These are phyloP conservation scores for Cyclocybe aegerita DNA, from an alignment of 768 basidiomycete species.

Conservation along the genomic window DNA sequence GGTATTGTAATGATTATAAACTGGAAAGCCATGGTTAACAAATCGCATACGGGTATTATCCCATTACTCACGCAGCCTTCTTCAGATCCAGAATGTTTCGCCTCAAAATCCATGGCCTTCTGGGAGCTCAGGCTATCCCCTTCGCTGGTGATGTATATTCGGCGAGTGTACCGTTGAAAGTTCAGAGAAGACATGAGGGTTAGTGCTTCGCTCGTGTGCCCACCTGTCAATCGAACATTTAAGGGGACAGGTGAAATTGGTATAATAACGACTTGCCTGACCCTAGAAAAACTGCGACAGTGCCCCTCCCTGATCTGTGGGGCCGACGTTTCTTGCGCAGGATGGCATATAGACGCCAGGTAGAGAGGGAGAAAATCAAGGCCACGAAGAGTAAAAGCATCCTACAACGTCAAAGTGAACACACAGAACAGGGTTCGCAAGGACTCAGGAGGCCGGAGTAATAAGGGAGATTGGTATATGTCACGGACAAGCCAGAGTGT, in stretches of 20 bases:
- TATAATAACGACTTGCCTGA: slow-evolving; percentile 61
- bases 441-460: no score
- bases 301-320: slow-evolving; percentile 25
- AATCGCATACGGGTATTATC: background rate
- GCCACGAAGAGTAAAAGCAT: background rate
- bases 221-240: slow-evolving; percentile 54
- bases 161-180: slow-evolving; percentile 68
- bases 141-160: slow-evolving; percentile 80
- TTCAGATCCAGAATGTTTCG: slow-evolving; percentile 9
- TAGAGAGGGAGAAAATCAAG: slow-evolving; percentile 9
- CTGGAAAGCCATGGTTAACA: slow-evolving; percentile 9
- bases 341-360: slow-evolving; percentile 31
- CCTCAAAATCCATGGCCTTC: slow-evolving; percentile 71
- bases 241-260: background rate
- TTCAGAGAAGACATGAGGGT: slow-evolving; percentile 71
- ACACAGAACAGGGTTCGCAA: background rate
- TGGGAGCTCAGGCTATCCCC: slow-evolving; percentile 78
- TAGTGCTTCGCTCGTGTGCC: slow-evolving; percentile 90
- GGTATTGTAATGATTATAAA: slow-evolving; percentile 72
- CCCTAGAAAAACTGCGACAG: slow-evolving; percentile 85
- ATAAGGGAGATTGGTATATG: no score
- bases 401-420: background rate
- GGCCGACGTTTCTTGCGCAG: slow-evolving; percentile 15
- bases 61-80: slow-evolving; percentile 13
- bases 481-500: no score